These are phyloP conservation scores for Xenoacremonium recifei DNA, from an alignment of 2,329 filamentous ascomycete genomes.

Conservation along the genomic window DNA sequence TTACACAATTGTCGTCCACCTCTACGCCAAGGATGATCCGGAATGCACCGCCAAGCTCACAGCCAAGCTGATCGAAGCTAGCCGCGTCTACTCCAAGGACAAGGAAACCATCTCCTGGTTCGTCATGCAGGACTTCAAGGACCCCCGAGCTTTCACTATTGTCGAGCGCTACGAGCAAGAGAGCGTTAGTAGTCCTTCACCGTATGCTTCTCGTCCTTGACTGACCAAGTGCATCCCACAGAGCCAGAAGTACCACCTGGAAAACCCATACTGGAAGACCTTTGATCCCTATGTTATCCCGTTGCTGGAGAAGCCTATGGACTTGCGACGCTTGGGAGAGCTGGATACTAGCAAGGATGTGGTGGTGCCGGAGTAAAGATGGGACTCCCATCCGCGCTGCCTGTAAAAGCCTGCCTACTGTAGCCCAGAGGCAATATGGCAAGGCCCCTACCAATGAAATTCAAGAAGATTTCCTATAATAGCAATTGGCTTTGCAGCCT, in stretches of 20 bases:
- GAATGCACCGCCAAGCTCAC: slow-evolving; percentile 65
- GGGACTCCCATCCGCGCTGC: too few relatives aligned
- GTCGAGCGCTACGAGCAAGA: slow-evolving; percentile 73
- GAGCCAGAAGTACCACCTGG: slow-evolving; percentile 61
- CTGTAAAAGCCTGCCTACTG: too few relatives aligned
- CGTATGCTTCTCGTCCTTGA: neutral
- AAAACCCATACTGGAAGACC: slow-evolving; percentile 73
- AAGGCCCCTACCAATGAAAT: too few relatives aligned
- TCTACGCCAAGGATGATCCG: slow-evolving; percentile 66
- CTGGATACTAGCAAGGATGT: slow-evolving; percentile 55
- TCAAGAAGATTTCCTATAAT: too few relatives aligned
- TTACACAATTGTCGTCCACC: slow-evolving; percentile 67
- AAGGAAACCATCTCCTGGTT: slow-evolving; percentile 71
- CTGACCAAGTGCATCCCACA: slow-evolving; percentile 16
- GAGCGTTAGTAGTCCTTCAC: slow-evolving; percentile 39
- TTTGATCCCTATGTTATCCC: slow-evolving; percentile 74
- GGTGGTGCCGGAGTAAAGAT: slow-evolving; percentile 32
- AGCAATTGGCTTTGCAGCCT: too few relatives aligned
- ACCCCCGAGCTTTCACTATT: slow-evolving; percentile 69
- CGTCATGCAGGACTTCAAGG: slow-evolving; percentile 73
- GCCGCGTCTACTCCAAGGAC: slow-evolving; percentile 68
- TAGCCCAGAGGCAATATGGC: too few relatives aligned
- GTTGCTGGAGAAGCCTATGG: slow-evolving; percentile 66
- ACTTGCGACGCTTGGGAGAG: slow-evolving; percentile 66
- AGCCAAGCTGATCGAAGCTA: slow-evolving; percentile 73